Percentiles rank a stretch among this genome's conserved stretches.
phyloP scores from a whole-genome alignment of 768 basidiomycete genomes.

The Serendipita vermifera region DNA sequence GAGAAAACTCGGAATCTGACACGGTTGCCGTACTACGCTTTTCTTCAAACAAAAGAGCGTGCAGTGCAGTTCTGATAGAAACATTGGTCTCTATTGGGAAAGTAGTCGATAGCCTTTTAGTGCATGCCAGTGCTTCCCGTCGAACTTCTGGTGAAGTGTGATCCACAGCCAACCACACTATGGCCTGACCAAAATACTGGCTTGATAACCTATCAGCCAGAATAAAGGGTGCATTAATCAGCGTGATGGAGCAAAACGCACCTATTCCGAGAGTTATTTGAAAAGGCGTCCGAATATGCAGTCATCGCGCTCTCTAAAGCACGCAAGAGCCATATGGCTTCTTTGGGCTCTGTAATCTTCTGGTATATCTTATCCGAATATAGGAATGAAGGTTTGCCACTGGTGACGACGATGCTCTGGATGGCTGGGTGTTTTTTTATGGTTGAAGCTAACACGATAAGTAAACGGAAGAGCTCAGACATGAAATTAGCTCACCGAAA shows the following conservation, averaged over 20 bases:
- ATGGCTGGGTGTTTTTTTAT: slow-evolving; percentile 13
- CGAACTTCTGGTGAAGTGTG: background rate
- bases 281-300: slow-evolving; percentile 34
- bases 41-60: background rate
- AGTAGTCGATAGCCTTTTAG: background rate
- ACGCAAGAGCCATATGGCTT: slow-evolving; percentile 65
- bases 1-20: background rate
- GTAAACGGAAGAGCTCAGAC: background rate
- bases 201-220: slow-evolving; percentile 51
- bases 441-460: background rate
- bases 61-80: background rate
- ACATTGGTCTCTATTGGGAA: background rate
- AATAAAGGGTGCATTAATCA: slow-evolving; percentile 32
- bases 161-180: slow-evolving; percentile 1
- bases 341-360: slow-evolving; percentile 46
- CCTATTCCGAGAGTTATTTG: background rate
- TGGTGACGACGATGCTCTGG: slow-evolving; percentile 19
- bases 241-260: slow-evolving; percentile 1
- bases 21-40: no score
- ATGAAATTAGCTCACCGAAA: background rate
- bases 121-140: background rate
- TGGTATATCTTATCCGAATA: slow-evolving; percentile 80
- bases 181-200: background rate
- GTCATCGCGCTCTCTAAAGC: slow-evolving; percentile 40
- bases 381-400: slow-evolving; percentile 70